Evolutionary conservation across 2,329 filamentous ascomycete species (phyloP), one percentile per base, ranked within the genome.

Genomic region (Chalaropsis ovoidea): DNA sequence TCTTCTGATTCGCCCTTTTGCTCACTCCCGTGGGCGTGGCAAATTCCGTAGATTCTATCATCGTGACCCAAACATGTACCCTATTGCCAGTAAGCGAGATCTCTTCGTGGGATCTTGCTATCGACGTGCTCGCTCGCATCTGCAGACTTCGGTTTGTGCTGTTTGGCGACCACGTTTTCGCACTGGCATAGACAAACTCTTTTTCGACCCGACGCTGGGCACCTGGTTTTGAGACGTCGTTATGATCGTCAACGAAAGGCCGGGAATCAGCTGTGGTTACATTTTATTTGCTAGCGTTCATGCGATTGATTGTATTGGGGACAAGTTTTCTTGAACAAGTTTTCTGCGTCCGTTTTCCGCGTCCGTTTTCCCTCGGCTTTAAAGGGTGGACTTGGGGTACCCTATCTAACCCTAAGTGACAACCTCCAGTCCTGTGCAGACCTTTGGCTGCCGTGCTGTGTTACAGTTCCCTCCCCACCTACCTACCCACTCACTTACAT

Each of bases 241-340:
- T 76, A 79, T 81, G 79, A 75, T 75, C 73, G 71, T 81, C 76
- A 69, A 74, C 73, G 80, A 82, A 70, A 78, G 75, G 75, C 73
- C 77, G 79, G 80, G 80, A 81, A 82, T 82, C 79, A 81, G 79
- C 79, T 81, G 80, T 81, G 81, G 80, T 78, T 76, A 82, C 79
- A 82, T 79, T 27, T 64, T 43, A 47, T 43, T 41, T 27, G 52
- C 41, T 22, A 41, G 52, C 19, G 11, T 19, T 27, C 17, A 22
- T 43, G 17, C 3, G 8, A 39, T 39, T 39, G 5, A 39, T 10
- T 39, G 35, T 39, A 39, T 17, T 22, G 7, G 45, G 45, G n/a
- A n/a, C n/a, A n/a, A n/a, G n/a, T n/a, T n/a, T n/a, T n/a, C n/a
- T n/a, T n/a, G n/a, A n/a, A n/a, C n/a, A n/a, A n/a, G n/a, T n/a